Percentiles rank a stretch among this genome's conserved stretches.
phyloP scores from a whole-genome alignment of 139 green algal species.

The Chlorella sp. region DNA sequence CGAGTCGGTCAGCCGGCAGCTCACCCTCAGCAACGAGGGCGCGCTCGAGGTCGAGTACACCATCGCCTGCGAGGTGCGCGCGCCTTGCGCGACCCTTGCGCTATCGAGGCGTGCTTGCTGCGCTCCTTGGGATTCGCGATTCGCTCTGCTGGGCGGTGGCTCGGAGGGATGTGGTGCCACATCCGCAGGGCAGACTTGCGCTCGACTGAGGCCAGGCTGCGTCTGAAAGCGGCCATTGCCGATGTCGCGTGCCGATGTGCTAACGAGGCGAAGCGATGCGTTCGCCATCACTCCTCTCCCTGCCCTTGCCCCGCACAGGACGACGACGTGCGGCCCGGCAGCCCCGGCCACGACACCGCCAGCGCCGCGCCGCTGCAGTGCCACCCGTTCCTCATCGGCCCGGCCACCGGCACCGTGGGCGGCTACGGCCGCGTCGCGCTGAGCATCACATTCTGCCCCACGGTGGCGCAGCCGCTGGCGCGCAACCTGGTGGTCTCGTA shows the following conservation, averaged over 20 bases:
- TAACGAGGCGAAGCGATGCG: too few species aligned
- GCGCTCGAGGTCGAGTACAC: slow-evolving; percentile 48
- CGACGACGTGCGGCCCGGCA: not conserved
- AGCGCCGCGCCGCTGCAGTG: not conserved
- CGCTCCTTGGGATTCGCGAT: too few species aligned
- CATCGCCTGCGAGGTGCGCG: slow-evolving; percentile 16
- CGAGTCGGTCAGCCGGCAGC: slow-evolving; percentile 19
- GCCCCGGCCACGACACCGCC: not conserved
- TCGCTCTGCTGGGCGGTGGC: too few species aligned
- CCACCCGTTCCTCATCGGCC: slow-evolving; percentile 20
- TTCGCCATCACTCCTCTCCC: too few species aligned
- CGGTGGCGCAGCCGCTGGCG: not conserved
- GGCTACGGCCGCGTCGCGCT: slow-evolving; percentile 22
- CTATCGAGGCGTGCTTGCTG: too few species aligned
- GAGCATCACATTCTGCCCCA: slow-evolving; percentile 2
- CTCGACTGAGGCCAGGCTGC: too few species aligned
- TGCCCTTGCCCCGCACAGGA: too few species aligned
- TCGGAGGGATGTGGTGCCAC: too few species aligned
- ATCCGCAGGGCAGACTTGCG: too few species aligned
- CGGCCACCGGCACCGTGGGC: slow-evolving; percentile 16
- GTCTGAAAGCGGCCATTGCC: too few species aligned
- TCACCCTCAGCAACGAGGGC: slow-evolving; percentile 50
- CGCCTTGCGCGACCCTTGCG: too few species aligned
- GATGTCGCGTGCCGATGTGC: too few species aligned
- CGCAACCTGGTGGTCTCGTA: not conserved